Percentiles rank a stretch among this genome's conserved stretches.
These are phyloP conservation scores for Starmerella kuoi DNA, from an alignment of 805 yeast species.

Conservation along the genomic window DNA sequence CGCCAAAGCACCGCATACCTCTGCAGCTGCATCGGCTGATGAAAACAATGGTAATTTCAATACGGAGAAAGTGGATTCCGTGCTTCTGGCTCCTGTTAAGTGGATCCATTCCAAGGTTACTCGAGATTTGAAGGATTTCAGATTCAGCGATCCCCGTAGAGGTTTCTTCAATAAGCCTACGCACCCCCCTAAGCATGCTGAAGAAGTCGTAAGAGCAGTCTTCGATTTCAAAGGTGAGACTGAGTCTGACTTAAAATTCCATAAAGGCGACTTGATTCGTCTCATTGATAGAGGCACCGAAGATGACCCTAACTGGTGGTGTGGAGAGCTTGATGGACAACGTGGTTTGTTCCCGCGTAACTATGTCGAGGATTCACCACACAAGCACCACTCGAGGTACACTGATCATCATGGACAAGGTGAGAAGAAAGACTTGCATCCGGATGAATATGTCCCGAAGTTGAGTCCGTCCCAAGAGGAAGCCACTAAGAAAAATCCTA, in stretches of 20 bases:
- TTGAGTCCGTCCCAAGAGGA: background rate
- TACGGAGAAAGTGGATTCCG: slow-evolving; percentile 5
- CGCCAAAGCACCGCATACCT: background rate
- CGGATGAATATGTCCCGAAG: slow-evolving; percentile 14
- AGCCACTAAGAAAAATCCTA: background rate
- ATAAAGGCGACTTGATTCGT: slow-evolving; percentile 30
- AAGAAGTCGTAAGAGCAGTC: slow-evolving; percentile 26
- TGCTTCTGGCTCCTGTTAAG: slow-evolving; percentile 8
- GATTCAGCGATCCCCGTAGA: slow-evolving; percentile 14
- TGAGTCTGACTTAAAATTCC: slow-evolving; percentile 31
- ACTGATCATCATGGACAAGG: too few relatives aligned
- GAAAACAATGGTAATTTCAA: background rate
- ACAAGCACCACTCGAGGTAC: too few relatives aligned
- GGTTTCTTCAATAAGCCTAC: slow-evolving; percentile 16
- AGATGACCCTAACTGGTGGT: slow-evolving; percentile 40
- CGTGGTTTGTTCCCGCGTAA: slow-evolving; percentile 39
- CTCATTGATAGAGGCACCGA: slow-evolving; percentile 30
- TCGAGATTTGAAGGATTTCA: slow-evolving; percentile 9
- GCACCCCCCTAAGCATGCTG: slow-evolving; percentile 7
- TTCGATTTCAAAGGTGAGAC: slow-evolving; percentile 30
- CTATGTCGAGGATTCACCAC: slow-evolving; percentile 27
- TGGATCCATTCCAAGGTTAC: slow-evolving; percentile 12
- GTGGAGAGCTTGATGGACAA: slow-evolving; percentile 34
- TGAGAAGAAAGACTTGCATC: background rate
- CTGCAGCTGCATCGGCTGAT: background rate